Evolutionary conservation across 371 early-diverging fungal genomes (phyloP), one percentile per base, ranked within the genome.

Genomic region (Circinella umbellata): DNA sequence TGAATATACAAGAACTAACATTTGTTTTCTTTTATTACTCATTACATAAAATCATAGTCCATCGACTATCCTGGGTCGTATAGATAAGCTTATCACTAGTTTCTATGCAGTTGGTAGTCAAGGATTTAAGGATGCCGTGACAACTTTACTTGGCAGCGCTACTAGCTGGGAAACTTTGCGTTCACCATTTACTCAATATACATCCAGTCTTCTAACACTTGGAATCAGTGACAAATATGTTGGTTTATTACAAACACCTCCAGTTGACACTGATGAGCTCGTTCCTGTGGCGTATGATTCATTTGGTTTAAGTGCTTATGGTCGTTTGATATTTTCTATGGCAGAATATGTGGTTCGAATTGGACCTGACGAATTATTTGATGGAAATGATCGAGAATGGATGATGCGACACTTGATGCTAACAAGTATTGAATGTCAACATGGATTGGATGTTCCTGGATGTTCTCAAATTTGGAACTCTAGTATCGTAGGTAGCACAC

Each of bases 271-370:
- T 13, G 80, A 76, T 37, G 85, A 84, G 49, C 34, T 80, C 13
- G 59, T 63, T 18, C 72, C 77, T 1, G 69, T 82, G 8, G n/a
- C 67, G 0, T 88, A 86, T 38, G 90, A 90, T 67, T 64, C 81
- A 14, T 84, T 85, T 74, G 90, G 89, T 0, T 70, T 89, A 5
- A 86, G 85, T 17, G 73, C 85, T 4, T 88, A 85, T 51, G 88
- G 80, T 20, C 82, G 90, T 5, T 64, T 84, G 61, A 77, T 80
- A 0, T 67, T 88, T 1, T 87, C 85, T 65, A 74, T 78, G 8
- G 78, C 83, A 11, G 85, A 84, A 61, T 77, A 77, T 57, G 79
- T 77, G 62, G 64, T 63, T 36, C 69, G 59, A 35, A 55, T 79
- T 47, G 84, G 74, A 18, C 62, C 72, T n/a, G 54, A 66, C 20